These are phyloP conservation scores for Suillus alpinus DNA, from an alignment of 768 basidiomycete species.

Conservation along the genomic window DNA sequence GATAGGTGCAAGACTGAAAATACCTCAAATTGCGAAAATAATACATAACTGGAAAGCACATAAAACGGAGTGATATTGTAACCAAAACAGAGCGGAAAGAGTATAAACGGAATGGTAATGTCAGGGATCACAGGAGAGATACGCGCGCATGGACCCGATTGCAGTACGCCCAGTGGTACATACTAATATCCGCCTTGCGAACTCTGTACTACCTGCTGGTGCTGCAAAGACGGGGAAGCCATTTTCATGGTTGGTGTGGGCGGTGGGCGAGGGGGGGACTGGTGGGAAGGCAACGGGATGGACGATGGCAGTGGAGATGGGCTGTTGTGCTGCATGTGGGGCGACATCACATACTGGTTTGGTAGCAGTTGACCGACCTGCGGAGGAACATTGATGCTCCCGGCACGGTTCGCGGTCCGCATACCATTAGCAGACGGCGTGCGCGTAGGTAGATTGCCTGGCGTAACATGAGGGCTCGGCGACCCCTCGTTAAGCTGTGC, in stretches of 20 bases:
- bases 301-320: constrained; percentile 46
- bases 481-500: constrained; percentile 27
- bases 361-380: constrained; percentile 28
- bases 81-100: constrained; percentile 33
- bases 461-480: constrained; percentile 40
- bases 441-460: constrained; percentile 37
- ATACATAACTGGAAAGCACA: constrained; percentile 39
- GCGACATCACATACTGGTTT: constrained; percentile 48
- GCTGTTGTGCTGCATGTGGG: constrained; percentile 45
- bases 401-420: constrained; percentile 39
- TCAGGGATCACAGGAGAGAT: constrained; percentile 9
- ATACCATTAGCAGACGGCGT: constrained; percentile 58
- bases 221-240: constrained; percentile 54
- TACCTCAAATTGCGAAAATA: constrained; percentile 9
- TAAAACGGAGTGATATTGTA: constrained; percentile 32
- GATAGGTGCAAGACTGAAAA: neutral
- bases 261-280: constrained; percentile 49
- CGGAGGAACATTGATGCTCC: constrained; percentile 12
- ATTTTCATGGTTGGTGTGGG: constrained; percentile 52
- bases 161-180: constrained; percentile 11
- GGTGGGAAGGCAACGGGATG: constrained; percentile 34
- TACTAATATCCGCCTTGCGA: constrained; percentile 53
- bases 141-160: constrained; percentile 16
- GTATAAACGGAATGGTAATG: constrained; percentile 29
- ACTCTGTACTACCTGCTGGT: constrained; percentile 50